These are phyloP conservation scores for Mimosa bimucronata DNA, from an alignment of 306 rosid species.

Conservation along the genomic window DNA sequence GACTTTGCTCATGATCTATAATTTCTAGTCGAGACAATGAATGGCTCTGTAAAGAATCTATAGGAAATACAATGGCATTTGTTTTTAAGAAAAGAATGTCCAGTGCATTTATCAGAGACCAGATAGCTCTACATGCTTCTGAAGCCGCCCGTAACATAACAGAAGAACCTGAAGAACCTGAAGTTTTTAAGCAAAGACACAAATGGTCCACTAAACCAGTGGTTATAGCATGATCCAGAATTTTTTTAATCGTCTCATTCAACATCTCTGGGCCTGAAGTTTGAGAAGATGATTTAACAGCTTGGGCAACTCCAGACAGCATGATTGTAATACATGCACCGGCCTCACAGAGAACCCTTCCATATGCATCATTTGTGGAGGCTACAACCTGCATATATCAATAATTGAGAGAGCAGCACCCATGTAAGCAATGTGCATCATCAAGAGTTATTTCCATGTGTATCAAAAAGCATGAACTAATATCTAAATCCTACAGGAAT, in stretches of 20 bases:
- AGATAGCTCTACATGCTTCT: slow-evolving; percentile 84
- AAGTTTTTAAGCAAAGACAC: slow-evolving; percentile 72
- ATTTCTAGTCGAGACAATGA: slow-evolving; percentile 55
- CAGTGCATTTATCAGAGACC: slow-evolving; percentile 78
- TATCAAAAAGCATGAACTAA: not conserved
- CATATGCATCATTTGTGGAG: slow-evolving; percentile 64
- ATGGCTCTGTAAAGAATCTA: slow-evolving; percentile 60
- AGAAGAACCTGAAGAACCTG: slow-evolving; percentile 92
- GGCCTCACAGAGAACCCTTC: slow-evolving; percentile 79
- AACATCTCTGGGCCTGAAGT: slow-evolving; percentile 52
- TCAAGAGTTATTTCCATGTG: slow-evolving; percentile 1
- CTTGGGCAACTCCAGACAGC: slow-evolving; percentile 72
- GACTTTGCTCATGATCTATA: slow-evolving; percentile 54
- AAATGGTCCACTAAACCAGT: slow-evolving; percentile 80
- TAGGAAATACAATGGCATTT: slow-evolving; percentile 65
- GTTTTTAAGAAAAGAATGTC: slow-evolving; percentile 61
- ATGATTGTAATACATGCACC: slow-evolving; percentile 73
- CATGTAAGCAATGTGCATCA: slow-evolving; percentile 28
- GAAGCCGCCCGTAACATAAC: slow-evolving; percentile 80
- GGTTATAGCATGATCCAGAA: slow-evolving; percentile 84
- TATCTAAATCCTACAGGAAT: not conserved
- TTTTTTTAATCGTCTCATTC: slow-evolving; percentile 54
- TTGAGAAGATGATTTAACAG: slow-evolving; percentile 55
- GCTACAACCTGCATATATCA: slow-evolving; percentile 69
- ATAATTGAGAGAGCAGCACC: slow-evolving; percentile 41